Evolutionary conservation across 306 rosid genomes (phyloP), one percentile per base, ranked within the genome.

Genomic region (Cicer chorassanicum): DNA sequence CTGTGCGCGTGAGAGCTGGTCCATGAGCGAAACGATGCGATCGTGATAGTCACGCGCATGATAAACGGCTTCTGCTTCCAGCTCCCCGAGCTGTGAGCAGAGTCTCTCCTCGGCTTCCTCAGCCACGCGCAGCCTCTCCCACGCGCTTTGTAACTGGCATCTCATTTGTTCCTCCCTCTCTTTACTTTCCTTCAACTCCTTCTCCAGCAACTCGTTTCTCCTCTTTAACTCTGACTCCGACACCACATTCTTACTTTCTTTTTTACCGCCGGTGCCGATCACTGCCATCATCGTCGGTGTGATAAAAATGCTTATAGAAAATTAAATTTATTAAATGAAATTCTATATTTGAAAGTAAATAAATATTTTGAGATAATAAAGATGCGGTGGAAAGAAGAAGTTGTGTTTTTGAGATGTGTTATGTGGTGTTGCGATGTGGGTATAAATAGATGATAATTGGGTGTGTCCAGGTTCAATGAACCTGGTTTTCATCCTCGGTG

Each of bases 91-190:
- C 89, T 94, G 98, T 0, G 88, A 88, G 70, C 96, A 94, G 46
- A 94, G 96, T 45, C 91, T 85, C 92, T 94, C 98, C 78, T 94
- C 98, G 0, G 89, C 98, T 4, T 91, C 98, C 76, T 94, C 98
- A 7, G 95, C 92, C 41, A 94, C 84, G 39, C 88, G 84, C 19
- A 94, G 88, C 84, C 96, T 86, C 72, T 90, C 85, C 51, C 83
- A 78, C 13, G 85, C 75, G 68, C 78, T 84, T 29, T 78, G 76
- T 1, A 94, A 79, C 77, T 94, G 81, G 1, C 60, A 51, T 60
- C 44, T 87, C 99, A 88, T 88, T 53, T 77, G 15, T 69, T 87
- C 90, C 82, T 94, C 97, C 34, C 97, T 83, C 72, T 87, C 91
- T 4, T 60, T 89, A 82, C 93, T 92, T 61, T 66, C 78, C 71